Conservation (phyloP, 176 grass and related monocot genomes). For the Eragrostis nindensis region DNA sequence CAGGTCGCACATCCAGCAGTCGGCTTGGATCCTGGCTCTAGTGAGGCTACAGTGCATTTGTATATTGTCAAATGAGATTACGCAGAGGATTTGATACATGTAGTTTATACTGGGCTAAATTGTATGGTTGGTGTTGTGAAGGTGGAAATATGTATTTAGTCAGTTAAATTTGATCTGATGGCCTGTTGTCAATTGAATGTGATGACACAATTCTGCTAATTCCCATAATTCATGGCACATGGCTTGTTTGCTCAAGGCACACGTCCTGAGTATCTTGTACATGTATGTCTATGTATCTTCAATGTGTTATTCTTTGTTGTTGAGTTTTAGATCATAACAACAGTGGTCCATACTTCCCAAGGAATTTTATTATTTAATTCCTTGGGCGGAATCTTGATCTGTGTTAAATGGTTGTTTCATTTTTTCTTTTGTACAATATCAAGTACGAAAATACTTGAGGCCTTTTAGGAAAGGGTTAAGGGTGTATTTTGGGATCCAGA, state of each 20-base stretch:
- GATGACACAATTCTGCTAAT: not conserved
- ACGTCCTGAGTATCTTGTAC: not conserved
- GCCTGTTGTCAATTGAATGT: not conserved
- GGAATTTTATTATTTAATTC: not conserved
- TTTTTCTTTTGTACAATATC: not conserved
- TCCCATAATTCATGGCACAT: not conserved
- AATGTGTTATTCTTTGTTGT: not conserved
- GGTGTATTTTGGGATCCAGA: too few relatives aligned
- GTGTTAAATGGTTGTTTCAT: not conserved
- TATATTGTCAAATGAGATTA: not conserved
- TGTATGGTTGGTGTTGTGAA: not conserved
- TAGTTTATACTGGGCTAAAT: slow-evolving; percentile 2
- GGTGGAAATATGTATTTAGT: not conserved
- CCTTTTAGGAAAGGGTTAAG: too few relatives aligned
- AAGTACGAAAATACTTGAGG: not conserved
- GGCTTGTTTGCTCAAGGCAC: not conserved
- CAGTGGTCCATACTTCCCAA: not conserved
- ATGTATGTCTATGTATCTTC: not conserved
- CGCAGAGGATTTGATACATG: not conserved
- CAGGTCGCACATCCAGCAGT: not conserved
- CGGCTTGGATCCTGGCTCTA: not conserved
- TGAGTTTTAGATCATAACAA: not conserved
- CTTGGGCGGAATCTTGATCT: not conserved
- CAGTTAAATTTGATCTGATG: not conserved
- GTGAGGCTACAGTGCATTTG: not conserved